Conservation (phyloP, 192 early-diverging fungal genomes). For the Pecoramyces ruminantium region DNA sequence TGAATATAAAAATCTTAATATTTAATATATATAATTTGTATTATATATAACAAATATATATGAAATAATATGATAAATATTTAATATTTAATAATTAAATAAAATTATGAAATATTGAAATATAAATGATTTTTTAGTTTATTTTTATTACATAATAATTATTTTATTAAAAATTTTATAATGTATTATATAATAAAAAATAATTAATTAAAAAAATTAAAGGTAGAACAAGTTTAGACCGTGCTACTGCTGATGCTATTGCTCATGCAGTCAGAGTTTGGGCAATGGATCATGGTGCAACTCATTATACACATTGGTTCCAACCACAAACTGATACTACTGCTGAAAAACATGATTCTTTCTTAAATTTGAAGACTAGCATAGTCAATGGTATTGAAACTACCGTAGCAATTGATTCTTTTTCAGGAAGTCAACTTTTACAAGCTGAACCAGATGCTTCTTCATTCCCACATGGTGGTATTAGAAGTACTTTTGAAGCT, state of each 20-base stretch:
- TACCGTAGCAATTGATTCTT: slow-evolving; percentile 71
- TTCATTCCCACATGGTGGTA: slow-evolving; percentile 96
- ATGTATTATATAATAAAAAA: too few relatives aligned
- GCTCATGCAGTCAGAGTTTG: slow-evolving; percentile 96
- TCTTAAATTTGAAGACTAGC: slow-evolving; percentile 73
- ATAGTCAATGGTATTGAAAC: slow-evolving; percentile 74
- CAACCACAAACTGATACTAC: slow-evolving; percentile 98
- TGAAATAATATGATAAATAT: too few relatives aligned
- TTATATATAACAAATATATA: too few relatives aligned
- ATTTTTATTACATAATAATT: too few relatives aligned
- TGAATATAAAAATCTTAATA: too few relatives aligned
- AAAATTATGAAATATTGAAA: too few relatives aligned
- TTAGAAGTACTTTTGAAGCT: slow-evolving; percentile 95
- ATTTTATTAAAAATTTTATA: too few relatives aligned
- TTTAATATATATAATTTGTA: too few relatives aligned
- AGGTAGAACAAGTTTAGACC: slow-evolving; percentile 75
- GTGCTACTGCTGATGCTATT: slow-evolving; percentile 90
- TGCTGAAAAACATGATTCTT: slow-evolving; percentile 98
- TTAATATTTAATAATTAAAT: too few relatives aligned
- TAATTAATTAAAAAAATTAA: slow-evolving; percentile 9
- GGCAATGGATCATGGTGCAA: slow-evolving; percentile 78
- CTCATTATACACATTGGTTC: slow-evolving; percentile 99
- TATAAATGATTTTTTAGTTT: too few relatives aligned
- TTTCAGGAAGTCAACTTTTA: slow-evolving; percentile 91
- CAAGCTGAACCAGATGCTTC: slow-evolving; percentile 99